Conservation (phyloP, 345 rosid species). For the Brassica napus region Da-Ae NC_063437.1:2039001-2039500, state of each 20-base stretch:
- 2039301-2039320: background rate
- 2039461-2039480: constrained; percentile 26
- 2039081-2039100: constrained; percentile 91
- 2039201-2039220: constrained; percentile 1
- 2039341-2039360: constrained; percentile 4
- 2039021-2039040: constrained; percentile 90
- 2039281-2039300: background rate
- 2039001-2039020: constrained; percentile 99
- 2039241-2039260: constrained; percentile 15
- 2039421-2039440: constrained; percentile 33
- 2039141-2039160: constrained; percentile 57
- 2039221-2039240: constrained; percentile 24
- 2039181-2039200: background rate
- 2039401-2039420: constrained; percentile 19
- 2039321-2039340: background rate
- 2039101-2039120: constrained; percentile 85
- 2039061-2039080: constrained; percentile 82
- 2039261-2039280: background rate
- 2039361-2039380: background rate
- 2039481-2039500: constrained; percentile 29
- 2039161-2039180: background rate
- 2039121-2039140: constrained; percentile 76
- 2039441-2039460: constrained; percentile 40
- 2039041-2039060: constrained; percentile 88
- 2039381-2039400: constrained; percentile 1